Base-by-base conservation (phyloP, 805 yeast species). In the Ogataea neopini region DNA sequence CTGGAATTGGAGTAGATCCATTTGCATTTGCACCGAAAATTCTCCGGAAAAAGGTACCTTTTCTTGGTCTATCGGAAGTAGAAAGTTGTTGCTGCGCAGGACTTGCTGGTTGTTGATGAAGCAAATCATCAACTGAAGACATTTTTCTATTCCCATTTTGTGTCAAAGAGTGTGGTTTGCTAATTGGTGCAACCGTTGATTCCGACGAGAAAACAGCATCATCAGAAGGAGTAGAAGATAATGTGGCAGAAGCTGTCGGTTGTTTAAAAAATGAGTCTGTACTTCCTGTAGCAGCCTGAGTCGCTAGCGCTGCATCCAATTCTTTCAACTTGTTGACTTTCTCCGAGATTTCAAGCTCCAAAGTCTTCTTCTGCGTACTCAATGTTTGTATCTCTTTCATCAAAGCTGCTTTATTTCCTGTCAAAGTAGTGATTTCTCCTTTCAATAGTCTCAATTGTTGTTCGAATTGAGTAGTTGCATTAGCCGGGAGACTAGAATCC, bases 331-430 rank as follows among this genome's bases (percentile, higher is more conserved):
- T 49, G n/a, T 44, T 38, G 13, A 53, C 51, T 43, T 51, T 54
- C 4, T 58, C 66, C 2, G 15, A 6, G 10, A 83, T 66, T 45
- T 83, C 88, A 14, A 56, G 51, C 40, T 65, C 67, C 43, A 88
- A 64, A 14, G 67, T 63, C 28, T 68, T 70, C 64, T 77, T 83
- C 40, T 76, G 75, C 0, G 56, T 50, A 25, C 67, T 73, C 51
- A 89, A 67, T 15, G 68, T 74, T 40, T 72, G 75, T 11, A 86
- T 72, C 33, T 85, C 89, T 36, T 67, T 70, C 17, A 69, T 48
- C 29, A 84, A 53, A 5, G 63, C 62, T 2, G 74, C 71, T 52
- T 76, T 80, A 1, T 71, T 66, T 1, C 71, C 43, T 1, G 63
- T 59, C 45, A 78, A 60, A 22, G 70, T 66, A 23, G 64, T 58